Evolutionary conservation across 2,329 filamentous ascomycete genomes (phyloP).

Genomic region (Pseudogymnoascus sp.): DNA sequence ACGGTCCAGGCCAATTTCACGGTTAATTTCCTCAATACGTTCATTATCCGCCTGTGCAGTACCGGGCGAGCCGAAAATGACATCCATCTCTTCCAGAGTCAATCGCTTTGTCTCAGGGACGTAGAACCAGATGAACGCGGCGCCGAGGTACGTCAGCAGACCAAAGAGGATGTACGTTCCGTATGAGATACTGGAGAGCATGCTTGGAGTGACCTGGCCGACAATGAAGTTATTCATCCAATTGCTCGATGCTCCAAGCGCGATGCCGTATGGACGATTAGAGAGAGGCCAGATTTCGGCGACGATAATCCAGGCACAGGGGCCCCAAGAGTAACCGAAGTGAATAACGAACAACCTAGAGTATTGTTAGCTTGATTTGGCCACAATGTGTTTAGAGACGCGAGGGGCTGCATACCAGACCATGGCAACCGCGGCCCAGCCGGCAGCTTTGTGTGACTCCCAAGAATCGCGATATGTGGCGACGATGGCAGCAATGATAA

Average conservation of each 20-base stretch:
- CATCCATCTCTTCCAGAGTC: conserved; percentile 51
- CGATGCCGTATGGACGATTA: conserved; percentile 62
- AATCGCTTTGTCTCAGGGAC: conserved; percentile 48
- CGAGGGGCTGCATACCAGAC: conserved; percentile 63
- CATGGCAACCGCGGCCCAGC: conserved; percentile 60
- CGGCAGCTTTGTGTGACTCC: conserved; percentile 48
- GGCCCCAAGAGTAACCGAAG: conserved; percentile 70
- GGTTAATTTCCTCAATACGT: conserved; percentile 66
- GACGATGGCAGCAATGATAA: conserved; percentile 64
- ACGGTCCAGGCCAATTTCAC: conserved; percentile 54
- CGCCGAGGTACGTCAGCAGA: conserved; percentile 50
- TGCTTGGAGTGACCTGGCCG: conserved; percentile 61
- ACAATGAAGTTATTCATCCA: conserved; percentile 59
- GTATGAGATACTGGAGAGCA: conserved; percentile 56
- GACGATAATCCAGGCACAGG: conserved; percentile 66
- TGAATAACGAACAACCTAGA: not conserved
- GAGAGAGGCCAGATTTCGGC: conserved; percentile 68
- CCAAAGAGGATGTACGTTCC: conserved; percentile 69
- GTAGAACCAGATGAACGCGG: conserved; percentile 43
- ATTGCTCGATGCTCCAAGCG: conserved; percentile 58
- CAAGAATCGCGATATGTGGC: conserved; percentile 56
- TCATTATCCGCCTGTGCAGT: conserved; percentile 13
- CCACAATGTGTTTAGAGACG: conserved; percentile 29
- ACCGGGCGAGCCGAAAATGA: conserved; percentile 42
- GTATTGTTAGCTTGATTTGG: not conserved